Evolutionary conservation across 768 basidiomycete species (phyloP).

Genomic region (Xanthoconium stramineum): DNA sequence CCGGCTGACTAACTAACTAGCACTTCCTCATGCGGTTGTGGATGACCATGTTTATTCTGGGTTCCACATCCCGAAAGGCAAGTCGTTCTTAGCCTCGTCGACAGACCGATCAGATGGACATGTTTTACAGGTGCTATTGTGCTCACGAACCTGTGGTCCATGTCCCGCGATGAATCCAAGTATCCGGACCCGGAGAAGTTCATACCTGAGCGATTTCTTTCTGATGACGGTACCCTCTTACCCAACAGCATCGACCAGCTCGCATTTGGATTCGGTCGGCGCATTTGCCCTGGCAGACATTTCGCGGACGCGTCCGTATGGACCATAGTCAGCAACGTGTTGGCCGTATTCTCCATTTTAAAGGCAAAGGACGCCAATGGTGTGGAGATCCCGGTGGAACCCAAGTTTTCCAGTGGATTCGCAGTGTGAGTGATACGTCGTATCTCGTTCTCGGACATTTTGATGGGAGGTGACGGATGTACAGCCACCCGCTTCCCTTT

Average conservation of each 20-base stretch:
- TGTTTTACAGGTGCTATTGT: background rate
- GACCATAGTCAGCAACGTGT: background rate
- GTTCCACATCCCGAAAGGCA: background rate
- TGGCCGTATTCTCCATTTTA: constrained; percentile 5
- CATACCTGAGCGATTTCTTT: background rate
- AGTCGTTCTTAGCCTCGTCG: too few species aligned
- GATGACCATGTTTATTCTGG: background rate
- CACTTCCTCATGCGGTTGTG: background rate
- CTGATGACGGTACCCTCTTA: background rate
- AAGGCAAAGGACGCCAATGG: background rate
- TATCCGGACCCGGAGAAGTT: background rate
- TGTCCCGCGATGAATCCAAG: constrained; percentile 4
- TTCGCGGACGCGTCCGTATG: constrained; percentile 15
- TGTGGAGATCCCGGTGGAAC: background rate
- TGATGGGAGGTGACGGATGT: background rate
- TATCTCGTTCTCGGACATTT: background rate
- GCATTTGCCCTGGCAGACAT: constrained; percentile 20
- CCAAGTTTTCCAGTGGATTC: background rate
- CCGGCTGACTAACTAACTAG: background rate
- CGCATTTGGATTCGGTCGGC: constrained; percentile 24
- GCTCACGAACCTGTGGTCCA: background rate
- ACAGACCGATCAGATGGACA: too few species aligned
- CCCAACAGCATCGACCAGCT: background rate
- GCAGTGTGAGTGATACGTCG: background rate
- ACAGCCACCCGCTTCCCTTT: background rate